Evolutionary conservation across 805 yeast species (phyloP).

Genomic region (Priceomyces melissophilus): DNA sequence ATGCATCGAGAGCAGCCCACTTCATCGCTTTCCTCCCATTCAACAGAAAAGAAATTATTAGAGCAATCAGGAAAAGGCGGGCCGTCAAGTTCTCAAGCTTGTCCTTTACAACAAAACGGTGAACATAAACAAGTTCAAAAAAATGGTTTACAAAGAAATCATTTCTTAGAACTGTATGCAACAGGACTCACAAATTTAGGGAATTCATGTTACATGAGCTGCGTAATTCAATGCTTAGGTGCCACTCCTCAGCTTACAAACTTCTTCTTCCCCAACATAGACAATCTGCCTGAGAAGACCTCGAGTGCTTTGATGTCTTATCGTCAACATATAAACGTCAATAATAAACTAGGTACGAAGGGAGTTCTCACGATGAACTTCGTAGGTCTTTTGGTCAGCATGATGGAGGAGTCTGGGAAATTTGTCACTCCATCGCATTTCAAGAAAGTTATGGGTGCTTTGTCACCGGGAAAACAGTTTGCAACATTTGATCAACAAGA

Average conservation of each 20-base stretch:
- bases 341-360: conserved; percentile 73
- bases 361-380: conserved; percentile 74
- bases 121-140: too few relatives aligned
- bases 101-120: too few relatives aligned
- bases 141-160: too few relatives aligned
- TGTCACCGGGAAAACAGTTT: conserved; percentile 58
- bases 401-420: conserved; percentile 47
- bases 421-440: conserved; percentile 61
- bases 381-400: conserved; percentile 53
- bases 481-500: conserved; percentile 76
- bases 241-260: conserved; percentile 65
- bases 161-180: conserved; percentile 37
- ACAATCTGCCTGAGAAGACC: conserved; percentile 16
- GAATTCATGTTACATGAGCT: conserved; percentile 91
- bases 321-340: conserved; percentile 63
- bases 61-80: too few relatives aligned
- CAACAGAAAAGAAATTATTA: too few relatives aligned
- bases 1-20: too few relatives aligned
- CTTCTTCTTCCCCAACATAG: conserved; percentile 47
- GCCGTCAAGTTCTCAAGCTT: too few relatives aligned
- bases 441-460: conserved; percentile 62
- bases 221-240: conserved; percentile 79
- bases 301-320: conserved; percentile 42
- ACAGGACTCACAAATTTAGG: conserved; percentile 82
- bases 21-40: too few relatives aligned